A percentile compares a stretch with the other conserved stretches of the same genome.
phyloP scores from a whole-genome alignment of 306 rosid genomes.

The Glycine tomentella region DNA sequence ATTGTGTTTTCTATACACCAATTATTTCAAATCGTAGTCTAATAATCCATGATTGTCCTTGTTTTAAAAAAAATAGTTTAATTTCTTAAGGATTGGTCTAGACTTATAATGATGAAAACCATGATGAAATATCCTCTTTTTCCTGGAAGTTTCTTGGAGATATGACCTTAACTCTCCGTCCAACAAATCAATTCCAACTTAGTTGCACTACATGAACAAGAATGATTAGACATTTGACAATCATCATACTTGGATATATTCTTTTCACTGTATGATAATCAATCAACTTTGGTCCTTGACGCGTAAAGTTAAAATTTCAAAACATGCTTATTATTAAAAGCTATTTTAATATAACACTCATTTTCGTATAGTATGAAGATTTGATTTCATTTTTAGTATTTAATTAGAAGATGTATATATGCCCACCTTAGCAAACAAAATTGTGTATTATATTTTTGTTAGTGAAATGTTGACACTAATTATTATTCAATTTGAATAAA shows the following conservation, averaged over 20 bases:
- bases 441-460: no score
- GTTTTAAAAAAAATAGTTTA: not conserved
- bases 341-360: not conserved
- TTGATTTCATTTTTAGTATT: not conserved
- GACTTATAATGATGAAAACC: conserved; percentile 37
- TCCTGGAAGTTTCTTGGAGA: conserved; percentile 51
- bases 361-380: not conserved
- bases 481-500: no score
- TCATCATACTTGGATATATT: conserved; percentile 34
- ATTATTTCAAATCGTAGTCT: conserved; percentile 39
- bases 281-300: conserved; percentile 39
- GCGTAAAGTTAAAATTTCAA: conserved; percentile 41
- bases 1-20: not conserved
- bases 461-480: no score
- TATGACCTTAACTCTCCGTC: conserved; percentile 25
- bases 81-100: conserved; percentile 40
- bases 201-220: conserved; percentile 44
- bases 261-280: conserved; percentile 24
- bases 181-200: conserved; percentile 46
- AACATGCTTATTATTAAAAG: not conserved
- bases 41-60: conserved; percentile 33
- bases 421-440: not conserved
- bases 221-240: conserved; percentile 54
- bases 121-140: conserved; percentile 29
- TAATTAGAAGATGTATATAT: not conserved